Percentiles rank a stretch among this genome's conserved stretches.
These are phyloP conservation scores for Cercospora sesami DNA, from an alignment of 2,329 filamentous ascomycete species.

Conservation along the genomic window DNA sequence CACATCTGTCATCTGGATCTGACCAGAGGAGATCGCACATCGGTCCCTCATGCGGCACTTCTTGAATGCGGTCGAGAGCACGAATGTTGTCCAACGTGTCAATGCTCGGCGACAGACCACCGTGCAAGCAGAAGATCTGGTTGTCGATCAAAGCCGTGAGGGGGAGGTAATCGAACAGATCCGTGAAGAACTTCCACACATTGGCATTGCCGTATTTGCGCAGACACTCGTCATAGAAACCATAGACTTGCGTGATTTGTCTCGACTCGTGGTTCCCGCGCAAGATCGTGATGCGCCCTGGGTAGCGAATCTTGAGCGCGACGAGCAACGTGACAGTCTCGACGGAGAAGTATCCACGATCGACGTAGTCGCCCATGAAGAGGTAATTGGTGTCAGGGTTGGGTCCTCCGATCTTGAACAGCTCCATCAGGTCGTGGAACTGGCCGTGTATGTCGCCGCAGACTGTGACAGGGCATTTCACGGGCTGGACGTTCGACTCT, in stretches of 20 bases:
- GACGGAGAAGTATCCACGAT: slow-evolving; percentile 97
- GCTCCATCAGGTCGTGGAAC: slow-evolving; percentile 98
- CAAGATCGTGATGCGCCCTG: slow-evolving; percentile 95
- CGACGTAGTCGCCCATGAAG: slow-evolving; percentile 99
- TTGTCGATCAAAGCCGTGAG: slow-evolving; percentile 97
- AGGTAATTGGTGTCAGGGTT: slow-evolving; percentile 99
- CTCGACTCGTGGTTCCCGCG: slow-evolving; percentile 98
- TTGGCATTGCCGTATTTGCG: slow-evolving; percentile 99
- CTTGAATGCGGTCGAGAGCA: slow-evolving; percentile 92
- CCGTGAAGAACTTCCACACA: slow-evolving; percentile 99
- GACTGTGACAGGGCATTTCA: slow-evolving; percentile 98
- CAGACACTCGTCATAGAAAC: slow-evolving; percentile 98
- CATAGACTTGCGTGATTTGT: slow-evolving; percentile 98
- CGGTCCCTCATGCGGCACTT: slow-evolving; percentile 95
- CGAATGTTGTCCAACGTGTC: slow-evolving; percentile 95
- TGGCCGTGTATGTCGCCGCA: slow-evolving; percentile 99
- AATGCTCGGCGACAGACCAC: slow-evolving; percentile 92
- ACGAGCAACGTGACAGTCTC: slow-evolving; percentile 97
- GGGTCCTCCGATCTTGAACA: slow-evolving; percentile 97
- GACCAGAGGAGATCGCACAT: slow-evolving; percentile 99
- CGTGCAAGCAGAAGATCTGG: slow-evolving; percentile 98
- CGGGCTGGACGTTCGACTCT: slow-evolving; percentile 97
- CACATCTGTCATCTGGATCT: slow-evolving; percentile 88
- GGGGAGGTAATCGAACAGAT: slow-evolving; percentile 97
- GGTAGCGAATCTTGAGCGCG: slow-evolving; percentile 95